Conservation (phyloP, 345 rosid species). For the Gossypioides kirkii region DNA sequence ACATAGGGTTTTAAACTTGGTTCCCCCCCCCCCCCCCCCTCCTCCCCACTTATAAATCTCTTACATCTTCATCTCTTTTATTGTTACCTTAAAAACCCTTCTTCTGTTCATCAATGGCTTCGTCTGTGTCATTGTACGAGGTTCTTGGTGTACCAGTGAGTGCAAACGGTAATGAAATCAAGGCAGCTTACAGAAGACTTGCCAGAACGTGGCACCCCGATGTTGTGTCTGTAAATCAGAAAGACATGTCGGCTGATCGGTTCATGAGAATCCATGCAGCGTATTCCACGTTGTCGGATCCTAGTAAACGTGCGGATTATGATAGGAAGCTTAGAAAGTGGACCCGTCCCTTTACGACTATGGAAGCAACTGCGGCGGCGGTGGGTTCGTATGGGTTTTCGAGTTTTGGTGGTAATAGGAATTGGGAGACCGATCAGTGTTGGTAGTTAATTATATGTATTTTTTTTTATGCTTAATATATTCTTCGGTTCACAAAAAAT, state of each 20-base stretch:
- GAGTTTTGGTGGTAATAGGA: conserved; percentile 20
- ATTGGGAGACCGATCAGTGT: conserved; percentile 73
- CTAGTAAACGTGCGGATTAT: conserved; percentile 41
- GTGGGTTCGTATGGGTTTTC: conserved; percentile 19
- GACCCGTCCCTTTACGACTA: conserved; percentile 16
- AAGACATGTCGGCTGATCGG: conserved; percentile 35
- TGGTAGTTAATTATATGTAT: conserved; percentile 33
- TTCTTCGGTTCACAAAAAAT: no score
- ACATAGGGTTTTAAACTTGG: neutral
- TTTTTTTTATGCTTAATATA: no score
- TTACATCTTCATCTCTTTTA: no score
- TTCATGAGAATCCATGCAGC: conserved; percentile 51
- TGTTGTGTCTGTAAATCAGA: conserved; percentile 36
- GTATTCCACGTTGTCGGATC: conserved; percentile 52
- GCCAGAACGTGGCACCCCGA: conserved; percentile 57
- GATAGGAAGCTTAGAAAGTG: conserved; percentile 29
- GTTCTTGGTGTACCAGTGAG: conserved; percentile 40
- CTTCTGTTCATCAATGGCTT: conserved; percentile 10
- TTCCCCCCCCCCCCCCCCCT: neutral
- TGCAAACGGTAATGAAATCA: conserved; percentile 44
- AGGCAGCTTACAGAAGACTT: conserved; percentile 48
- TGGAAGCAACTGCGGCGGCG: conserved; percentile 23
- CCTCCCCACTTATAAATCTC: no score
- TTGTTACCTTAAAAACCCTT: neutral
- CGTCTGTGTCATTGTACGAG: conserved; percentile 39